These are phyloP conservation scores for Russula earlei DNA, from an alignment of 768 basidiomycete genomes.

Conservation along the genomic window DNA sequence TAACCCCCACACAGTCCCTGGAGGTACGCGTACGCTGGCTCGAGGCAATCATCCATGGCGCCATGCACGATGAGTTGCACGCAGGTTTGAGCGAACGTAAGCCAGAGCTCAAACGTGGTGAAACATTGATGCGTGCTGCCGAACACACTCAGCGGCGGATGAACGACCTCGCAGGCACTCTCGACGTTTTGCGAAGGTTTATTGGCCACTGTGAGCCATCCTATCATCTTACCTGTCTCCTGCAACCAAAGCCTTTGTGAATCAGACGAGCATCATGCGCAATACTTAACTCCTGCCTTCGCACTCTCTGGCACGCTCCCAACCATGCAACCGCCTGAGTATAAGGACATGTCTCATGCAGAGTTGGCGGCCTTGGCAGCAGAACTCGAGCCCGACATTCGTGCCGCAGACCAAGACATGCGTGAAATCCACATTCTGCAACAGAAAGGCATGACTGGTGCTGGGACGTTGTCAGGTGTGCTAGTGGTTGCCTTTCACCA, in stretches of 20 bases:
- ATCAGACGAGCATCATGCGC: slow-evolving; percentile 68
- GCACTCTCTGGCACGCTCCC: slow-evolving; percentile 55
- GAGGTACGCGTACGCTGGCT: slow-evolving; percentile 73
- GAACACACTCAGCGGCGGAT: slow-evolving; percentile 52
- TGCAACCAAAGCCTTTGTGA: neutral
- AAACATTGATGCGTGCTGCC: slow-evolving; percentile 49
- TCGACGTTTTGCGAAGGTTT: slow-evolving; percentile 66
- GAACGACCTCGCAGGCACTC: slow-evolving; percentile 48
- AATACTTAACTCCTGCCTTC: slow-evolving; percentile 64
- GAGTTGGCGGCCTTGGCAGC: slow-evolving; percentile 62
- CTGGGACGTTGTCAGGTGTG: slow-evolving; percentile 59
- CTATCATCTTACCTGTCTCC: slow-evolving; percentile 21
- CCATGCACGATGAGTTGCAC: slow-evolving; percentile 35
- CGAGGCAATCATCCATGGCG: slow-evolving; percentile 65
- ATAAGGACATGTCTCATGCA: slow-evolving; percentile 53
- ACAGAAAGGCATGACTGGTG: slow-evolving; percentile 58
- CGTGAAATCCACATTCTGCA: slow-evolving; percentile 65
- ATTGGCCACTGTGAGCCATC: slow-evolving; percentile 52
- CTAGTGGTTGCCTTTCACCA: neutral
- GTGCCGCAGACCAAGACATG: slow-evolving; percentile 74
- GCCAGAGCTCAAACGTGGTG: slow-evolving; percentile 38
- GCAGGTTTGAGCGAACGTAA: slow-evolving; percentile 31
- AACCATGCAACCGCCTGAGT: slow-evolving; percentile 38
- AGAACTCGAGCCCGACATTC: slow-evolving; percentile 80
- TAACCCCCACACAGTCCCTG: slow-evolving; percentile 60